These are phyloP conservation scores for Hanseniaspora thailandica DNA, from an alignment of 805 yeast species.

Conservation along the genomic window DNA sequence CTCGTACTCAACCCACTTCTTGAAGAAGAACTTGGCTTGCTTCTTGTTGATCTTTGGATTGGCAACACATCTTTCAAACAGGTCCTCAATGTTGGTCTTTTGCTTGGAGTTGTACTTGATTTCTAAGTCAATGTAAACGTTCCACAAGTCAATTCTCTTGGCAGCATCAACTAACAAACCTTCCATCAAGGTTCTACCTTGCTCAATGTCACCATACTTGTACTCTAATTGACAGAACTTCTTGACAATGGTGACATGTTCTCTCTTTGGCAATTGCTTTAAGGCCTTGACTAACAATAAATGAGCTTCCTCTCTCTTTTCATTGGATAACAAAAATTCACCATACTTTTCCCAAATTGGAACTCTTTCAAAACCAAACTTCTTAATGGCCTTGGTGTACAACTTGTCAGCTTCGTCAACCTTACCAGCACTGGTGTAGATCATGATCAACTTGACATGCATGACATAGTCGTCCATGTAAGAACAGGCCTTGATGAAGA, in stretches of 20 bases:
- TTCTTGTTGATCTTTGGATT: constrained; percentile 58
- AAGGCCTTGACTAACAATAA: constrained; percentile 64
- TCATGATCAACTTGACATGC: constrained; percentile 67
- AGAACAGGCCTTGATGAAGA: constrained; percentile 74
- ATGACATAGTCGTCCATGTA: constrained; percentile 80
- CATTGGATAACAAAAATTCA: constrained; percentile 54
- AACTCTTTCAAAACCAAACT: constrained; percentile 58
- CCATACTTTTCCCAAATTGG: constrained; percentile 78
- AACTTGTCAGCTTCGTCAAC: constrained; percentile 55
- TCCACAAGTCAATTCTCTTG: constrained; percentile 88
- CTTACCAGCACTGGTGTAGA: constrained; percentile 65
- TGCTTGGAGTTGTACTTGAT: constrained; percentile 54
- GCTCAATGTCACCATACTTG: constrained; percentile 77
- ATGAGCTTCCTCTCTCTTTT: constrained; percentile 48
- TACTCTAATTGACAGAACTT: constrained; percentile 86
- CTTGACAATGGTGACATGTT: constrained; percentile 67
- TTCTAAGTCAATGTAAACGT: constrained; percentile 88
- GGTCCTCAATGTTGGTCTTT: constrained; percentile 46
- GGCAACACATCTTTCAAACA: constrained; percentile 66
- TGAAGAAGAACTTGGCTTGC: constrained; percentile 90
- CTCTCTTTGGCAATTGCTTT: constrained; percentile 55
- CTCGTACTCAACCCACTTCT: constrained; percentile 79
- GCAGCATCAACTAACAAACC: constrained; percentile 84
- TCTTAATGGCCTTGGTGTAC: constrained; percentile 59
- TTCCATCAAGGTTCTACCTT: constrained; percentile 88